phyloP scores from a whole-genome alignment of 805 yeast genomes.

The Saccharomyces jurei region DNA sequence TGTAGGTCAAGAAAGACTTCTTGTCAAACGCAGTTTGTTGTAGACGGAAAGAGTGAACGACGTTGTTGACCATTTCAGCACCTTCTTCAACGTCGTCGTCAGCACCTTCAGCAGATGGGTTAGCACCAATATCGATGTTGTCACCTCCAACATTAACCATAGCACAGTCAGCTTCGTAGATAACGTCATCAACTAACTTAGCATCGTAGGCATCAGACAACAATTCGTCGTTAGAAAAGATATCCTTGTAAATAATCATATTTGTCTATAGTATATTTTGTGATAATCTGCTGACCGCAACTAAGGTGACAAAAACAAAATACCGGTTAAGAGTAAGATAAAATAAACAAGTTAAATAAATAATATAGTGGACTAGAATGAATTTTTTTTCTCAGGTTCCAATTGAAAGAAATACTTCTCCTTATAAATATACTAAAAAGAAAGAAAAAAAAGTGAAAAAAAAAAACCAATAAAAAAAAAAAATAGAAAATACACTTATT shows the following conservation, averaged over 20 bases:
- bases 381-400: not conserved
- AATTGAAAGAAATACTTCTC: not conserved
- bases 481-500: not conserved
- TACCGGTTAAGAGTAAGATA: not conserved
- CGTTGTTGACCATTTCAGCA: slow-evolving; percentile 90
- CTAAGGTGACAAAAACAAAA: not conserved
- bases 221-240: slow-evolving; percentile 90
- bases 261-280: slow-evolving; percentile 2
- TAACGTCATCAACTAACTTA: slow-evolving; percentile 79
- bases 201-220: slow-evolving; percentile 95
- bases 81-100: slow-evolving; percentile 77
- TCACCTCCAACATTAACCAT: slow-evolving; percentile 86
- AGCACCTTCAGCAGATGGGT: slow-evolving; percentile 97
- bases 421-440: not conserved
- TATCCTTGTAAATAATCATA: slow-evolving; percentile 51
- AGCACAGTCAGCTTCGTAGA: slow-evolving; percentile 94
- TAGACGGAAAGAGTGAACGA: slow-evolving; percentile 96
- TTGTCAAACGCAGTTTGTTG: slow-evolving; percentile 95
- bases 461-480: not conserved
- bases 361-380: not conserved
- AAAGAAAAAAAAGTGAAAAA: not conserved
- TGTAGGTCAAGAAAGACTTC: slow-evolving; percentile 92
- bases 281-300: not conserved
- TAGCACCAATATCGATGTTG: slow-evolving; percentile 97
- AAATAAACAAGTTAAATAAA: not conserved